Conservation (phyloP, 2,329 filamentous ascomycete species). For the Thelonectria blattea region DNA sequence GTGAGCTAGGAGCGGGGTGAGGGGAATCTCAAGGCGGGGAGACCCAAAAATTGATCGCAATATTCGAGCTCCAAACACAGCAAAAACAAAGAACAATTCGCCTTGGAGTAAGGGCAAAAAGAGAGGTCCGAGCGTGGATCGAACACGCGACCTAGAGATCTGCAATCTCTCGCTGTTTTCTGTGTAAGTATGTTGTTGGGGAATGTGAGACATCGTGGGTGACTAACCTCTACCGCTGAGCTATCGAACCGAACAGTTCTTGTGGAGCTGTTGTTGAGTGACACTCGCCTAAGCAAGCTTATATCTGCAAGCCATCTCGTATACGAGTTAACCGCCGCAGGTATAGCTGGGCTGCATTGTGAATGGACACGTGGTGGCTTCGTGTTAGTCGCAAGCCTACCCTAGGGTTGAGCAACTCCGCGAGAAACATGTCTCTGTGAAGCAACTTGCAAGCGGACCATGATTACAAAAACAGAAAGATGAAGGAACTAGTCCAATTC, state of each 20-base stretch:
- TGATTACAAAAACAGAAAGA: background rate
- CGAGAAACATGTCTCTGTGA: too few species aligned
- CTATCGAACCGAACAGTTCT: slow-evolving; percentile 2
- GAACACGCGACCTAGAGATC: slow-evolving; percentile 15
- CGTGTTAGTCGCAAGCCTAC: background rate
- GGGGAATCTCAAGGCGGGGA: background rate
- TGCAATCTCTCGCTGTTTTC: slow-evolving; percentile 10
- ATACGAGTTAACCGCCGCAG: background rate
- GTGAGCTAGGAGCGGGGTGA: background rate
- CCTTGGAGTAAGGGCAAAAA: background rate
- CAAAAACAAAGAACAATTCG: background rate
- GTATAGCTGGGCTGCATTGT: background rate
- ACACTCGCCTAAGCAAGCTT: background rate
- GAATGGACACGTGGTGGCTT: background rate
- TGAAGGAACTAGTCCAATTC: background rate
- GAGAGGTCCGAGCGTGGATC: slow-evolving; percentile 10
- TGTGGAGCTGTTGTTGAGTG: background rate
- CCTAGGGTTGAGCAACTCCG: too few species aligned
- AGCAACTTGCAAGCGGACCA: too few species aligned
- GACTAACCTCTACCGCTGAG: slow-evolving; percentile 17
- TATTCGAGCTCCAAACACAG: too few species aligned
- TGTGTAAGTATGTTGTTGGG: background rate
- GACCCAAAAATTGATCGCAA: background rate
- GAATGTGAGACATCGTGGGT: background rate
- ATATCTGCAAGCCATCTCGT: background rate